Evolutionary conservation across 768 basidiomycete genomes (phyloP).

Genomic region (Tricholoma bakamatsutake): DNA sequence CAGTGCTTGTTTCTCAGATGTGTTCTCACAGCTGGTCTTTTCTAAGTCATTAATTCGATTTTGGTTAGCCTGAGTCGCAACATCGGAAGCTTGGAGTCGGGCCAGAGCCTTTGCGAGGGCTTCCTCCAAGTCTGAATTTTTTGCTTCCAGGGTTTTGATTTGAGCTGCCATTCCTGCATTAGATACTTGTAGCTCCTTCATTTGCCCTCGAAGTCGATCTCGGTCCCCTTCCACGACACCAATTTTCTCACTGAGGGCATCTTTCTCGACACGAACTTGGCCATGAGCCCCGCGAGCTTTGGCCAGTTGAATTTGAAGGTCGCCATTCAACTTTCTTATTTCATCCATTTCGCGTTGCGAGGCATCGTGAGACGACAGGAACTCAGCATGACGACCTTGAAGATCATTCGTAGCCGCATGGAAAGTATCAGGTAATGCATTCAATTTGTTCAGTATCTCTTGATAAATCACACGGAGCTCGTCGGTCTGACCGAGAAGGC

Average conservation of each 20-base stretch:
- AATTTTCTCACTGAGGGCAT: constrained; percentile 59
- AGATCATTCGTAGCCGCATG: constrained; percentile 46
- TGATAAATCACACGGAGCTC: constrained; percentile 48
- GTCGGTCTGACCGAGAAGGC: constrained; percentile 39
- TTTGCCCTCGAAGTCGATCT: constrained; percentile 48
- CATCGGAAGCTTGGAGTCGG: constrained; percentile 68
- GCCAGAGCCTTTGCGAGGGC: constrained; percentile 69
- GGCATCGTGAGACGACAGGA: constrained; percentile 50
- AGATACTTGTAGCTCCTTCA: constrained; percentile 47
- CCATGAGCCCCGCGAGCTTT: constrained; percentile 77
- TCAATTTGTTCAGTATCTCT: constrained; percentile 47
- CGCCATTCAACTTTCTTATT: constrained; percentile 58
- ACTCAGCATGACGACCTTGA: constrained; percentile 57
- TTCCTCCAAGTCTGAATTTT: constrained; percentile 60
- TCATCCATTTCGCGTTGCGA: constrained; percentile 66
- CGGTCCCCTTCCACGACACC: constrained; percentile 57
- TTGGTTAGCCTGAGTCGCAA: constrained; percentile 52
- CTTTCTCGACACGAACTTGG: constrained; percentile 79
- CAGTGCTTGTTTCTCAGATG: constrained; percentile 49
- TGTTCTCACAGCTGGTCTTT: constrained; percentile 48
- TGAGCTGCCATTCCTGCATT: constrained; percentile 40
- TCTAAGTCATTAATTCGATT: constrained; percentile 60
- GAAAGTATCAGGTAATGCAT: constrained; percentile 54
- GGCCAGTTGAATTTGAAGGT: constrained; percentile 65
- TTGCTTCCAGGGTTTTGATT: constrained; percentile 38